Percentiles rank a stretch among this genome's conserved stretches.
Evolutionary conservation across 2,329 filamentous ascomycete genomes (phyloP).

Genomic region (Pyrenochaeta sp.): DNA sequence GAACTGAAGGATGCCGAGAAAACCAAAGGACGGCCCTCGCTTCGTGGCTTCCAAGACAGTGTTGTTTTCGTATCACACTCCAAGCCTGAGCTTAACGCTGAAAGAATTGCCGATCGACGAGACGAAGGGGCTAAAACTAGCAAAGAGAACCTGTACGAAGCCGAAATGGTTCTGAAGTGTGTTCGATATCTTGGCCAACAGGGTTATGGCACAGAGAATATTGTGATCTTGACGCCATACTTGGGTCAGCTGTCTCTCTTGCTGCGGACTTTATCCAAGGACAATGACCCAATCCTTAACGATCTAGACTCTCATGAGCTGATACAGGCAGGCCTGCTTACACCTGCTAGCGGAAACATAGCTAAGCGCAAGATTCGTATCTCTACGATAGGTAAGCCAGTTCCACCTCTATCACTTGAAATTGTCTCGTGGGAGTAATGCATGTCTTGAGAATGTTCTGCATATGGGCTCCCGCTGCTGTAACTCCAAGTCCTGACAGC

Average conservation of each 20-base stretch:
- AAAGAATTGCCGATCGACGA: conserved; percentile 56
- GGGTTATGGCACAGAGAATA: conserved; percentile 70
- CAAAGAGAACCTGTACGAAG: conserved; percentile 73
- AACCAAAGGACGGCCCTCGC: conserved; percentile 56
- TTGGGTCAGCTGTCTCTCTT: conserved; percentile 72
- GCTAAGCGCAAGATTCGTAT: conserved; percentile 65
- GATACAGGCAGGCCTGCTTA: conserved; percentile 68
- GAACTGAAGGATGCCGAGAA: conserved; percentile 64
- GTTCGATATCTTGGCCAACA: conserved; percentile 76
- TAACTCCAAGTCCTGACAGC: neutral
- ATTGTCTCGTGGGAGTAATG: neutral
- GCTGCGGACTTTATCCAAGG: conserved; percentile 59
- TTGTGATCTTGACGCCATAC: conserved; percentile 77
- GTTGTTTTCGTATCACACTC: conserved; percentile 74
- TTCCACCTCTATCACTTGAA: neutral
- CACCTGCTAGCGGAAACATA: conserved; percentile 60
- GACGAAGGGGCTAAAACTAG: conserved; percentile 62
- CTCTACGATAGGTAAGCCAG: conserved; percentile 71
- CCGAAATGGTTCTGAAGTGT: conserved; percentile 69
- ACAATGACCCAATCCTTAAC: conserved; percentile 72
- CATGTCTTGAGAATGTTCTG: neutral
- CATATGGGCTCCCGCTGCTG: neutral
- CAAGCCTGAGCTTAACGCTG: conserved; percentile 60
- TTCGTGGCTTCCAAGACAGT: conserved; percentile 66
- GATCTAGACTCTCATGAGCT: conserved; percentile 73